Base-by-base conservation (phyloP, 345 rosid genomes). In the Syzygium aqueum region DNA sequence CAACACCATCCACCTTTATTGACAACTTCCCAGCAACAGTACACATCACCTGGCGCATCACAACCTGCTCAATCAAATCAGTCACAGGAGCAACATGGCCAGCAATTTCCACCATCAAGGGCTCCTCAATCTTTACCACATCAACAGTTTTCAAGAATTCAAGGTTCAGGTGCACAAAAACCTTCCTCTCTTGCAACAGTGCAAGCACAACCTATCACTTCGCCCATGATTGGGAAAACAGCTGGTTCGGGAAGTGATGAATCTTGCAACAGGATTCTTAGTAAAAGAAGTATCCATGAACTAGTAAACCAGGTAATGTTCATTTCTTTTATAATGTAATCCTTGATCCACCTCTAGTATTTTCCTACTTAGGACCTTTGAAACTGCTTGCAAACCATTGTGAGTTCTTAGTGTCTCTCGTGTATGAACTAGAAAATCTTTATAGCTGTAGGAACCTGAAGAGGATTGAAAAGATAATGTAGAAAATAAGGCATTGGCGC, bases 221-320 rank as follows among this genome's bases (percentile, higher is more conserved):
- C 90, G 73, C 96, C 92, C 87, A 85, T 93, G 57, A 94, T 91
- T 88, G 91, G 86, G 89, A 95, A 88, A 93, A 86, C 91, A 87
- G 90, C 90, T 85, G 88, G 87, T 85, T 82, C 86, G 51, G 98
- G 95, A 88, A 92, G 51, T 88, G 96, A 95, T 27, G 94, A 92
- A 86, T 87, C 92, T 89, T 92, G 94, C 84, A 91, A 89, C 88
- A 92, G 96, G 89, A 91, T 97, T 87, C 93, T 97, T 86, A 91
- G 94, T 84, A 97, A 97, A 94, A 92, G 99, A 93, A 96, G 95
- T 90, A 95, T 97, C 90, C 94, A 92, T 86, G 98, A 97, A 88
- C 92, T 96, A 86, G 93, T 96, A 89, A 92, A 91, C 90, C 99
- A 97, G 99, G 99, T 96, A 63, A 73, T 88, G 89, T 82, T 84